Base-by-base conservation (phyloP, 768 basidiomycete species). In the Leccinum obscurum region DNA sequence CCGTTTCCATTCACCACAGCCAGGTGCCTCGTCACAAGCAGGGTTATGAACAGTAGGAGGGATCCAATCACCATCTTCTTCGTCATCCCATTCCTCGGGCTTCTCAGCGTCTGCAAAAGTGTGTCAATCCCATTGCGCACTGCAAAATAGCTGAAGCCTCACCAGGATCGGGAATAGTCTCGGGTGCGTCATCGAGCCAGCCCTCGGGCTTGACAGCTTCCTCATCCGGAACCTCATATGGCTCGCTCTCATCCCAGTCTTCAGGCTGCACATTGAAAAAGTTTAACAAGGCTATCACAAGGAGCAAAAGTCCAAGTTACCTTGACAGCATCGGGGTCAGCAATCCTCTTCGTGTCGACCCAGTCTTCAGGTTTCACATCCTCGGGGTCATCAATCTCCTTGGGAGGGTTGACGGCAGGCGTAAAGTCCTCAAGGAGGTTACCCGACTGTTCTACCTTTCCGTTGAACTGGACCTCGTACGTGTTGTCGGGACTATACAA, bases 81-180 rank as follows among this genome's bases (percentile, higher is more conserved):
- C 97, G 68, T 98, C 96, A 69, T 97, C 95, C 97, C 97, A 99
- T 76, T 99, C 97, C 73, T 99, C 97, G 6, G 97, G 97, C 81
- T 97, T 98, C 76, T 88, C 85, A 44, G 92, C 85, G 64, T 93
- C 92, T 86, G 3, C 44, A 59, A 3, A 65, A 3, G 34, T 10
- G 15, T 6, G 32, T 60, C 49, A 62, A 54, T 44, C n/a, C n/a
- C 41, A 30, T 52, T 15, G 20, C 26, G n/a, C 52, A 37, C 62
- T 41, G 3, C 51, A 15, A 8, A 54, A 46, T n/a, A 35, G 37
- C 28, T 53, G 35, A 22, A 46, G 20, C 67, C 79, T 64, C 62
- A 90, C 89, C 89, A 62, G 97, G 96, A 71, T 99, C 97, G 52
- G 94, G 85, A 68, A 97, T 83, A 52, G 77, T 81, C 58, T 81